Base-by-base conservation (phyloP, 2,329 filamentous ascomycete species). In the Magnaporthiopsis poae region DNA sequence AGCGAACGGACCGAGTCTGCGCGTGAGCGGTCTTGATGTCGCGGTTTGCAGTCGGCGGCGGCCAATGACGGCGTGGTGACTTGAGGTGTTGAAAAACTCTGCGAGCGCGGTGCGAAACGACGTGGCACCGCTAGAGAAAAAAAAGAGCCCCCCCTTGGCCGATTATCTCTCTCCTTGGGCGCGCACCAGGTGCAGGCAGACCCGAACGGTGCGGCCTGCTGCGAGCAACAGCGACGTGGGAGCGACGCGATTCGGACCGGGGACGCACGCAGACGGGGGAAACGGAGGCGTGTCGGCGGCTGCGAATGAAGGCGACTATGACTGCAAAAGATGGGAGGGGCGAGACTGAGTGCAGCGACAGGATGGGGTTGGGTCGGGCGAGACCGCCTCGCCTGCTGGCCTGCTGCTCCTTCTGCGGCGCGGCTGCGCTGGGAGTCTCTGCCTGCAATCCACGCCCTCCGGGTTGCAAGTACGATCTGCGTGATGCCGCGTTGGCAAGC, bases 1-100 rank as follows among this genome's bases (percentile, higher is more conserved):
- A 31, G 59, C 52, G 18, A 61, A 56, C 56, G 12, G 56, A 61
- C 59, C 31, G 36, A 35, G 65, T 62, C 65, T 62, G 65, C 65
- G 65, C 65, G 5, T 21, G 35, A 25, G n/a, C 2, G 27, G 25
- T 3, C 27, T 61, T 33, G 60, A 5, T 31, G 60, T 61, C 60
- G 60, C 46, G 46, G 46, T 25, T 56, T 21, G 46, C 46, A 56
- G 46, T 21, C 18, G 46, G 46, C 13, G 8, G 46, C 21, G 46
- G 46, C n/a, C 46, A 56, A 56, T 56, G 46, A 56, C 21, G 46
- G 46, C 13, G n/a, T 8, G 46, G 46, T 11, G 46, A n/a, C 12
- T n/a, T n/a, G 4, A 11, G 21, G 18, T n/a, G 46, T n/a, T n/a
- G 46, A 56, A 56, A 56, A 52, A 56, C 21, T 56, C 46, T 56